These are phyloP conservation scores for Penicillium subrubescens DNA, from an alignment of 495 filamentous ascomycete species.

Conservation along the genomic window DNA sequence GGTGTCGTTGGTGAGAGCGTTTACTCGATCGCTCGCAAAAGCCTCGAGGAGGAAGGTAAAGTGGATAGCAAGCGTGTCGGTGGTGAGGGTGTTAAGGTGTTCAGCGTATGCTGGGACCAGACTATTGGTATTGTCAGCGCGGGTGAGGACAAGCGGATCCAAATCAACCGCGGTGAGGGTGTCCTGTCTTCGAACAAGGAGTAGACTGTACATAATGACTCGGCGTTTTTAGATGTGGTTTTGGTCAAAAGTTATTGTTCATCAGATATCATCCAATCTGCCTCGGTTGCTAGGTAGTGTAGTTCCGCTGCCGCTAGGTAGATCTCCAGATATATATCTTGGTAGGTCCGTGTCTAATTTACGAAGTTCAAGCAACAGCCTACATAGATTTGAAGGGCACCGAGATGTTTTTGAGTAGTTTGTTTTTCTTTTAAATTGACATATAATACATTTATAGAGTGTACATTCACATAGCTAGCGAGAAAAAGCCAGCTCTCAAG, in stretches of 20 bases:
- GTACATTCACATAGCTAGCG: constrained; percentile 25
- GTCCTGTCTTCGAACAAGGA: constrained; percentile 42
- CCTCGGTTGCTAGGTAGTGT: not conserved
- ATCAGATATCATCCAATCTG: constrained; percentile 15
- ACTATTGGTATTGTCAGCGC: constrained; percentile 85
- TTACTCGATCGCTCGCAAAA: constrained; percentile 77
- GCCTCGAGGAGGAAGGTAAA: constrained; percentile 53
- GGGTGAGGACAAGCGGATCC: constrained; percentile 89
- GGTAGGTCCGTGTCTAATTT: not conserved
- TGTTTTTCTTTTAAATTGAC: constrained; percentile 11
- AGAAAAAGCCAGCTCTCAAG: constrained; percentile 30
- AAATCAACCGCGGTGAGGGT: constrained; percentile 74
- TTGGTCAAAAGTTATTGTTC: constrained; percentile 39
- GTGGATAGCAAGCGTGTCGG: constrained; percentile 54
- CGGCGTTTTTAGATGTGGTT: constrained; percentile 38
- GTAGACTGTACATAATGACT: constrained; percentile 37
- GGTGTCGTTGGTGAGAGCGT: constrained; percentile 76
- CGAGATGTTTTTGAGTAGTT: not conserved
- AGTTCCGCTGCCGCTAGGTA: no score
- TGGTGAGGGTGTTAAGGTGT: constrained; percentile 86
- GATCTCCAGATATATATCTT: not conserved
- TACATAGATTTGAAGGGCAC: not conserved
- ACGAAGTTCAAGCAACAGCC: not conserved
- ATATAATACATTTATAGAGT: constrained; percentile 36
- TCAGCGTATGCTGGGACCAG: constrained; percentile 84